Conservation (phyloP, 2,329 filamentous ascomycete species). For the Beauveria sp. region DNA sequence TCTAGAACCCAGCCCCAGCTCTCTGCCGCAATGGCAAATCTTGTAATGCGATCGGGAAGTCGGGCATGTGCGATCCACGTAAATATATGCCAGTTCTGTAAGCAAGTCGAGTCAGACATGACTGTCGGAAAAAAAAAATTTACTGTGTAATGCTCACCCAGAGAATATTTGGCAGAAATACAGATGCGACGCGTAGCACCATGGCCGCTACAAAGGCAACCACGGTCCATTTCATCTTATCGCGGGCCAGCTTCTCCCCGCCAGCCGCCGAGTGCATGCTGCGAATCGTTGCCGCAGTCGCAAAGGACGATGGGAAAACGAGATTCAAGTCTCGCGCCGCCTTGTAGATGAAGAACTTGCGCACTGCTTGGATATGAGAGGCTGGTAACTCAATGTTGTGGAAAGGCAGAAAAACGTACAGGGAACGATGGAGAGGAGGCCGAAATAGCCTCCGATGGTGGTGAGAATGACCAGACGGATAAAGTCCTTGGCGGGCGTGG, state of each 20-base stretch:
- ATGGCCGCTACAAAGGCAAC: conserved; percentile 9
- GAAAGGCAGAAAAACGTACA: neutral
- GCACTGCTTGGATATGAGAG: neutral
- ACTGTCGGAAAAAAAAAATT: too few species aligned
- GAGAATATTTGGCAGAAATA: conserved; percentile 3
- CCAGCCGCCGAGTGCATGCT: conserved; percentile 11
- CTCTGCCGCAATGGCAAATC: conserved; percentile 3
- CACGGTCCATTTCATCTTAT: conserved; percentile 10
- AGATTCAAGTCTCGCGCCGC: conserved; percentile 7
- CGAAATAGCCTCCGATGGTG: conserved; percentile 9
- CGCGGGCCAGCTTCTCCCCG: neutral
- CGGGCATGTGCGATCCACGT: conserved; percentile 4
- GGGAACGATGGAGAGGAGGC: conserved; percentile 5
- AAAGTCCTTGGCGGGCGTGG: conserved; percentile 5
- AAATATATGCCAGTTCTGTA: conserved; percentile 9
- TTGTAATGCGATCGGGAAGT: neutral
- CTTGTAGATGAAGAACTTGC: conserved; percentile 6
- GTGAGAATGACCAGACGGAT: conserved; percentile 2
- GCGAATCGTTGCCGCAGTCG: conserved; percentile 8
- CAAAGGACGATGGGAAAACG: conserved; percentile 9
- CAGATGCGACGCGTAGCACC: conserved; percentile 4
- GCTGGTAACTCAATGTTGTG: too few species aligned
- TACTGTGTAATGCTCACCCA: neutral
- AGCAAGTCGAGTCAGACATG: neutral
- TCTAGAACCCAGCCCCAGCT: conserved; percentile 12